Base-by-base conservation (phyloP, 192 early-diverging fungal species). In the Funneliformis mosseae region DNA sequence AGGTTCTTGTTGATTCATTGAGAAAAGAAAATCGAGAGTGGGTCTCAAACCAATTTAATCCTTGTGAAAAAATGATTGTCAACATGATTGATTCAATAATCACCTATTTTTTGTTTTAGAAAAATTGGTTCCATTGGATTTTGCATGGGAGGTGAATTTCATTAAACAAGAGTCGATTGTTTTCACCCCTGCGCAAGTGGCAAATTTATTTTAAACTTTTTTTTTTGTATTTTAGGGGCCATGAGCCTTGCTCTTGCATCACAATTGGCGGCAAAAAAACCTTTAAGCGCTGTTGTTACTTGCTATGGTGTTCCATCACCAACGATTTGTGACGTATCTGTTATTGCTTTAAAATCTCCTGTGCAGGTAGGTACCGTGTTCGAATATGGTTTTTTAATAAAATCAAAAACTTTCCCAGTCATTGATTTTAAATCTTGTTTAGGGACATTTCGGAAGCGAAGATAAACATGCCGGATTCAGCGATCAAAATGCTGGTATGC, bases 71-170 rank as follows among this genome's bases (percentile, higher is more conserved):
- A 18, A 55, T 55, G 50, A 18, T 55, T 21, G 16, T 18, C 50
- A 21, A 55, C 0, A 55, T 6, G 21, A 18, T 55, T 33, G 33
- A 33, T 6, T 55, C 21, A 55, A 55, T 55, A 55, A 55, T 18
- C 50, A 55, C 50, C 16, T 55, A 1, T 55, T 21, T 55, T 55
- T 45, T 62, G 1, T n/a, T 50, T 8, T 77, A 74, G 86, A 25
- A 83, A 87, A 67, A 83, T 89, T 43, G 88, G 83, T 1, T 72
- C 83, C 10, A 72, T 87, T 25, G 88, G 88, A 27, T 89, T 89
- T 79, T 89, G 86, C 75, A 89, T 89, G 86, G 88, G 88, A 59
- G 88, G 88, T 77, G 85, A 83, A 14, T 14, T 55, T 55, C 18
- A 55, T 55, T 21, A 55, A 6, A 7, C 21, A n/a, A 5, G 33